phyloP scores from a whole-genome alignment of 1,284 basidiomycete species.

The Pseudozyma sp. region DNA sequence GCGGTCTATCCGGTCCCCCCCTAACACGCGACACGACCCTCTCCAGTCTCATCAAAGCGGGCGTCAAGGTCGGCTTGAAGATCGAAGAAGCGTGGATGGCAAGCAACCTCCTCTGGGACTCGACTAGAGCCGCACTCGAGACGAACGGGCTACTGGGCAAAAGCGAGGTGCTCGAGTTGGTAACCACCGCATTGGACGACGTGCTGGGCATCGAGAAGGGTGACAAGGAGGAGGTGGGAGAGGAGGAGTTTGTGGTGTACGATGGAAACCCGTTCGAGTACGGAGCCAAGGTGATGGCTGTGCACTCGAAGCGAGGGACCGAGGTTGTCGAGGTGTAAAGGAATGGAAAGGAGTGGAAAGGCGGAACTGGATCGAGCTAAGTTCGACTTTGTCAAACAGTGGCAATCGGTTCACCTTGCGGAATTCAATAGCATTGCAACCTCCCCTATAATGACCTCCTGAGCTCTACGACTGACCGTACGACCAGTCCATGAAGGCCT shows the following conservation, averaged over 20 bases:
- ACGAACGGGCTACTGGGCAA: slow-evolving; percentile 70
- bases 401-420: too few relatives aligned
- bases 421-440: too few relatives aligned
- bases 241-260: slow-evolving; percentile 77
- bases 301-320: slow-evolving; percentile 61
- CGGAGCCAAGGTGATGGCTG: slow-evolving; percentile 75
- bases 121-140: slow-evolving; percentile 62
- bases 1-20: slow-evolving; percentile 81
- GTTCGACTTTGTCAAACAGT: too few relatives aligned
- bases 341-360: too few relatives aligned
- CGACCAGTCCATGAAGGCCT: slow-evolving; percentile 59
- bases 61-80: slow-evolving; percentile 81
- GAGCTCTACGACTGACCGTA: slow-evolving; percentile 38
- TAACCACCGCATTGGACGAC: slow-evolving; percentile 75
- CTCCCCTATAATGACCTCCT: too few relatives aligned
- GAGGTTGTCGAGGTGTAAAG: slow-evolving; percentile 45
- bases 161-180: slow-evolving; percentile 74
- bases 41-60: slow-evolving; percentile 75
- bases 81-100: slow-evolving; percentile 75
- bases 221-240: slow-evolving; percentile 7
- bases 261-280: slow-evolving; percentile 74
- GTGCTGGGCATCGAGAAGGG: slow-evolving; percentile 73
- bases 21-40: slow-evolving; percentile 77
- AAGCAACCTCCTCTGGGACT: slow-evolving; percentile 78
- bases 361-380: too few relatives aligned